A percentile compares a stretch with the other conserved stretches of the same genome.
These are phyloP conservation scores for Blastocystis hominis DNA, from an alignment of 352 stramenopile species.

Conservation along the genomic window DNA sequence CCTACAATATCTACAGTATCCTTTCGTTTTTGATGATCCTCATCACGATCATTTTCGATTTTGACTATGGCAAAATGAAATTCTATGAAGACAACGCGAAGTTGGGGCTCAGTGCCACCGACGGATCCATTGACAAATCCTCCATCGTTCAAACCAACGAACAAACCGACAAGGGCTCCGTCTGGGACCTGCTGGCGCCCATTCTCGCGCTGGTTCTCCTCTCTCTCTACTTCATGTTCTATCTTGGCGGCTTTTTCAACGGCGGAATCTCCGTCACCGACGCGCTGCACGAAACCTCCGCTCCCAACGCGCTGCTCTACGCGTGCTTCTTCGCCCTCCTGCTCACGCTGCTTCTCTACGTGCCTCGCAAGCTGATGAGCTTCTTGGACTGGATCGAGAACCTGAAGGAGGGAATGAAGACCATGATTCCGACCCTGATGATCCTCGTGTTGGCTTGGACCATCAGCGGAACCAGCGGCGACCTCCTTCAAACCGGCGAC, in stretches of 20 bases:
- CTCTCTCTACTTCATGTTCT: conserved; percentile 74
- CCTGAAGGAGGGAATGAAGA: conserved; percentile 79
- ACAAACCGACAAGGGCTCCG: conserved; percentile 57
- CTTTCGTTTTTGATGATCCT: conserved; percentile 45
- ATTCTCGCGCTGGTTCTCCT: conserved; percentile 77
- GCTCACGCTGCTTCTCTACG: conserved; percentile 61
- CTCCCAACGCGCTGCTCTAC: conserved; percentile 59
- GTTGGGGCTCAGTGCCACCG: background rate
- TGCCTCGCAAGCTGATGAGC: conserved; percentile 73
- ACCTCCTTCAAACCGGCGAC: conserved; percentile 72
- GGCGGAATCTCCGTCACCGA: conserved; percentile 20
- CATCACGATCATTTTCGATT: background rate
- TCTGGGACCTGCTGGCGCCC: conserved; percentile 78
- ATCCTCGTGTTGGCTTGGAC: conserved; percentile 79
- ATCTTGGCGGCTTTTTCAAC: conserved; percentile 25
- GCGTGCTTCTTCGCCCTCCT: conserved; percentile 60
- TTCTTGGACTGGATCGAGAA: conserved; percentile 75
- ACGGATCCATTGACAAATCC: conserved; percentile 15
- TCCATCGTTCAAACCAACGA: background rate
- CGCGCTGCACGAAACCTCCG: conserved; percentile 52
- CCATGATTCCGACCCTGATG: conserved; percentile 79
- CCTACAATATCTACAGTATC: conserved; percentile 53
- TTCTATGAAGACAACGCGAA: conserved; percentile 55
- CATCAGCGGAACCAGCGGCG: conserved; percentile 72
- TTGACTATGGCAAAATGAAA: conserved; percentile 54